Percentiles rank a stretch among this genome's conserved stretches.
Conservation (phyloP, 768 basidiomycete species). For the Mycena metata region DNA sequence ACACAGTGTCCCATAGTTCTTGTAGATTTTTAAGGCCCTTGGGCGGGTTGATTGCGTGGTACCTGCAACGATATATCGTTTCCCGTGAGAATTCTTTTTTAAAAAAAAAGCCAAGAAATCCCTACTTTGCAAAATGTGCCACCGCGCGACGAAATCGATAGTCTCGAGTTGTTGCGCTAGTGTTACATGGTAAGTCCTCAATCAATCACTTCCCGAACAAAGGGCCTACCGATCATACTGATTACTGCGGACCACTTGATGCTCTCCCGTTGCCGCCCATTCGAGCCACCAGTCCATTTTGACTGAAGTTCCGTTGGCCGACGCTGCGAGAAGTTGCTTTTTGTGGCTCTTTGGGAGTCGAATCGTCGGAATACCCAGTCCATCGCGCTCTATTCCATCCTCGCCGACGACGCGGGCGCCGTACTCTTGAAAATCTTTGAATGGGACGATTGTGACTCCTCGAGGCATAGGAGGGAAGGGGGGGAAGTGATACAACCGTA, state of each 20-base stretch:
- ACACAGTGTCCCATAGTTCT: conserved; percentile 7
- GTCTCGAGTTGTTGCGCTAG: background rate
- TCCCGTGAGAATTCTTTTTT: background rate
- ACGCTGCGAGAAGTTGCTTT: background rate
- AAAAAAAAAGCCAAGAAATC: background rate
- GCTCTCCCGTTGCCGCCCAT: conserved; percentile 15
- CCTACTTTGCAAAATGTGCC: conserved; percentile 13
- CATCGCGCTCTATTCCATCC: conserved; percentile 21
- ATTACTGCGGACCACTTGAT: background rate
- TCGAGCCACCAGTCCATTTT: conserved; percentile 27
- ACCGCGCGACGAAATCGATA: conserved; percentile 13
- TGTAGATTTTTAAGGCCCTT: background rate
- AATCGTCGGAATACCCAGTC: conserved; percentile 30
- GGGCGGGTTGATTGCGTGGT: background rate
- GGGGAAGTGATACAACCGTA: conserved; percentile 50
- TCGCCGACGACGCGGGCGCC: conserved; percentile 39
- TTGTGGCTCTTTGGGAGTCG: conserved; percentile 2
- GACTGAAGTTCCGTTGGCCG: background rate
- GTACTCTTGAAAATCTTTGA: conserved; percentile 57
- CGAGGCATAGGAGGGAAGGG: conserved; percentile 61
- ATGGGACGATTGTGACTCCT: conserved; percentile 58
- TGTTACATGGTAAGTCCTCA: background rate
- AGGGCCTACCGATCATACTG: conserved; percentile 21
- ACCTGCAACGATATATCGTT: background rate
- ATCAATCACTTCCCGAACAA: background rate